Evolutionary conservation across 2,329 filamentous ascomycete species (phyloP).

Genomic region (Fusarium sp.): DNA sequence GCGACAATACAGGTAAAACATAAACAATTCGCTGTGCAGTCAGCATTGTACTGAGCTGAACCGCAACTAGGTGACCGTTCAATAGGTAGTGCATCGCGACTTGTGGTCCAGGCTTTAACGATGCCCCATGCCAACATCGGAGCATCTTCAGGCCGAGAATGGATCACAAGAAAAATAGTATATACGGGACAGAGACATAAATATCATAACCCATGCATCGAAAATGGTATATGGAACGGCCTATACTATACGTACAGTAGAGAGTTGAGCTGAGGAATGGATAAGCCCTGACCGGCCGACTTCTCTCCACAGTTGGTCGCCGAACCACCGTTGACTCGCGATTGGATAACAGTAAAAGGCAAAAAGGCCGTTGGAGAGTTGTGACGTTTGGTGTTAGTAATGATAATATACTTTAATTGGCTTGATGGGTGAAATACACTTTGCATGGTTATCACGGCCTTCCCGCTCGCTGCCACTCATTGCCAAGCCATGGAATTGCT

Average conservation of each 20-base stretch:
- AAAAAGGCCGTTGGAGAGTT: slow-evolving; percentile 15
- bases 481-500: slow-evolving; percentile 9
- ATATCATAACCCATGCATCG: neutral
- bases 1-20: neutral
- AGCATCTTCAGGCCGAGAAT: slow-evolving; percentile 22
- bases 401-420: neutral
- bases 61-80: slow-evolving; percentile 2
- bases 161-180: neutral
- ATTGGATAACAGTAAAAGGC: slow-evolving; percentile 9
- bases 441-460: slow-evolving; percentile 3
- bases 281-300: slow-evolving; percentile 21
- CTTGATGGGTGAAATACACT: neutral
- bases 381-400: slow-evolving; percentile 11
- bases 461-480: slow-evolving; percentile 18
- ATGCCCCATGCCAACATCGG: slow-evolving; percentile 6
- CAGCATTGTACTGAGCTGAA: neutral
- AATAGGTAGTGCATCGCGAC: slow-evolving; percentile 16
- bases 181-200: slow-evolving; percentile 12
- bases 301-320: neutral
- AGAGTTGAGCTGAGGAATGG: slow-evolving; percentile 38
- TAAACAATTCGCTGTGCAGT: neutral
- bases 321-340: slow-evolving; percentile 13
- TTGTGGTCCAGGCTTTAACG: slow-evolving; percentile 11
- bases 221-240: neutral
- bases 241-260: neutral